Evolutionary conservation across 352 stramenopile genomes (phyloP), one percentile per base, ranked within the genome.

Genomic region (Phytophthora melonis): DNA sequence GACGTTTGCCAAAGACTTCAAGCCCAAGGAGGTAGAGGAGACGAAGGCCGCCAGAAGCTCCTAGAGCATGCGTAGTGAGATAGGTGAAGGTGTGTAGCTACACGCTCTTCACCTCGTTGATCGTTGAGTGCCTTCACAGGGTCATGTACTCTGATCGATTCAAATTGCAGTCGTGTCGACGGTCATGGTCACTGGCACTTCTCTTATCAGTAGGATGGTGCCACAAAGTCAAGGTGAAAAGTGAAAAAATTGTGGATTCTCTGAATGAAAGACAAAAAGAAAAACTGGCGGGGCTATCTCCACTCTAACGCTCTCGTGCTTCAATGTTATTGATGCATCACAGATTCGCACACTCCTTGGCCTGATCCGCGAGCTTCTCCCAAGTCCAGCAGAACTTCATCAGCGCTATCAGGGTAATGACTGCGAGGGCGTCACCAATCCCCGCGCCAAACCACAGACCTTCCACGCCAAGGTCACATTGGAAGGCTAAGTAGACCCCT

Each of bases 1-100:
- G 83, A 99, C 98, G 2, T 99, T 99, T 80, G 98, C 98, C 10
- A 99, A 99, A 80, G 92, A 99, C 54, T 87, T 93, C 45, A 78
- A 95, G 47, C 55, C 70, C 19, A 65, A 89, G 61, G 79, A 88
- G 62, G 63, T 82, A 69, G 34, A 77, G n/a, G 41, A 79, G 32
- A 9, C 79, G 34, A 14, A 74, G 34, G 45, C 57, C 2, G 53
- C 66, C 41, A 74, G 66, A 45, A 74, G 68, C 52, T 77, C 64
- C 39, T 77, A 71, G 70, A 66, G 34, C 1, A 41, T 41, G 5
- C 34, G n/a, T 3, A 41, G 5, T 43, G 36, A 16, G 14, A 43
- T 43, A 11, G 11, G 10, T 43, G 36, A 43, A 43, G 36, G 36
- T 32, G 27, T 32, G 27, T 32, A 8, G 27, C 0, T 32, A 5